Conservation (phyloP, 2,329 filamentous ascomycete genomes). For the Aspergillus calidoustus region DNA sequence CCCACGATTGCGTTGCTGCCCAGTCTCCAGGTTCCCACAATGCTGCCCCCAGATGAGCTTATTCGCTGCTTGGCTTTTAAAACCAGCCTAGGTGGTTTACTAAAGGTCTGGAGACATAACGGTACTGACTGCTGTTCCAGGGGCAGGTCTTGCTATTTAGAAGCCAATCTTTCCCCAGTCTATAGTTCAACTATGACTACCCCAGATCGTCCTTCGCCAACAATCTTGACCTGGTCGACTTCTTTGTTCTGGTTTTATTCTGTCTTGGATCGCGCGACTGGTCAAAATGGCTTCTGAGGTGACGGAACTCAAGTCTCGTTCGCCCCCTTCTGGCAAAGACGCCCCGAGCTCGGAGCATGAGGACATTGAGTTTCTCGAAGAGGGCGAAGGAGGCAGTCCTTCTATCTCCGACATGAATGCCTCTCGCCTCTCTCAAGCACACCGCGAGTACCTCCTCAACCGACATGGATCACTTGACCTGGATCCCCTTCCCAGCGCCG, state of each 20-base stretch:
- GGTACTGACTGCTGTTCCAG: background rate
- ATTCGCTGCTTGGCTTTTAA: background rate
- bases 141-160: background rate
- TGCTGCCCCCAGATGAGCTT: background rate
- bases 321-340: background rate
- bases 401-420: constrained; percentile 8
- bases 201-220: background rate
- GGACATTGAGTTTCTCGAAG: constrained; percentile 23
- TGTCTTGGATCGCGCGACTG: background rate
- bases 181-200: background rate
- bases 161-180: background rate
- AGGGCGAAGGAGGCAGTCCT: background rate
- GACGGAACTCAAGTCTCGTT: background rate
- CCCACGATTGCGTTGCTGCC: constrained; percentile 4
- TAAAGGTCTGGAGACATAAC: background rate
- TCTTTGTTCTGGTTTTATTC: background rate
- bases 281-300: background rate
- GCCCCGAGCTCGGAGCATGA: constrained; percentile 2
- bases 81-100: too few species aligned
- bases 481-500: constrained; percentile 56
- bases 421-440: constrained; percentile 28
- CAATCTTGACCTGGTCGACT: background rate
- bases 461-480: constrained; percentile 59
- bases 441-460: constrained; percentile 53
- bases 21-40: constrained; percentile 7